Base-by-base conservation (phyloP, 345 rosid species). In the Schrenkiella parvula region DNA sequence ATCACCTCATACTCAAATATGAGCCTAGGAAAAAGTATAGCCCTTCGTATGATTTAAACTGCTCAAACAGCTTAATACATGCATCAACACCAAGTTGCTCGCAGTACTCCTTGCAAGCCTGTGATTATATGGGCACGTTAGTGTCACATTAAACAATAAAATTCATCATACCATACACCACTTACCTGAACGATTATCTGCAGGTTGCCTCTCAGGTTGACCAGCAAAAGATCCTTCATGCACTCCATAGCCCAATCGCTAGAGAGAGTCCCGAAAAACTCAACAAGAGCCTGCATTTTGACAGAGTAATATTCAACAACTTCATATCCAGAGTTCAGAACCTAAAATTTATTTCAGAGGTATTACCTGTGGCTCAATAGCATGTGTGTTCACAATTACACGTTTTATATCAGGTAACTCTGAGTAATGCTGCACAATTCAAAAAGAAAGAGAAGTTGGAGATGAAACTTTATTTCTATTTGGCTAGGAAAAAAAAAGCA, bases 231-330 rank as follows among this genome's bases (percentile, higher is more conserved):
- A 79, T 95, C 99, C 81, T 92, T 95, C 98, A 95, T 95, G 88
- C 99, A 95, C 81, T 95, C 99, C 81, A 95, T 78, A 68, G 97
- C 99, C 99, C 99, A 95, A 57, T 95, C 99, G 52, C 90, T 84
- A 37, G 99, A 95, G 53, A 95, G 96, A 69, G 98, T 90, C 37
- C 99, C 99, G 44, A 95, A 89, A 80, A 95, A 95, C 81, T 95
- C 99, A 25, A 95, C 99, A 62, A 95, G 95, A 4, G 97, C 86
- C 99, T 92, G 87, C 66, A 80, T 66, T 54, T 61, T 47, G 53
- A 17, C 5, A 68, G 51, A 54, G 74, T 42, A 17, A 17, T 61
- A 62, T 44, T 41, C n/a, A 68, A 47, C 41, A 68, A 22, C 50
- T 64, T 44, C 17, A 34, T 39, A 4, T 70, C 48, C 8, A 66